These are phyloP conservation scores for Multifurca ochricompacta DNA, from an alignment of 768 basidiomycete species.

Conservation along the genomic window DNA sequence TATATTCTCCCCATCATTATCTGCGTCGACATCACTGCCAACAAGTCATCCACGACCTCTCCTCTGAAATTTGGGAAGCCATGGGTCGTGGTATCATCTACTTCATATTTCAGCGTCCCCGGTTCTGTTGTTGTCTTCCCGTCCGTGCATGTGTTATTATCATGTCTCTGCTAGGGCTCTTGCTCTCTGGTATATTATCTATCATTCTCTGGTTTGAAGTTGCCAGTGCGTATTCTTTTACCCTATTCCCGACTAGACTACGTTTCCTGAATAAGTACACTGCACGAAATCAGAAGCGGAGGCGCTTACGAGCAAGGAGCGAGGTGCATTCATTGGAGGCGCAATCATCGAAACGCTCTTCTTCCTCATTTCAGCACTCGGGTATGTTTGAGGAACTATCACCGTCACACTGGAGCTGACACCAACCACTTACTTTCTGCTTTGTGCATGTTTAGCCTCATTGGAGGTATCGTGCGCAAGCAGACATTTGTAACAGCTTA, in stretches of 20 bases:
- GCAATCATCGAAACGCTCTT: slow-evolving; percentile 49
- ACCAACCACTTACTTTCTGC: not conserved
- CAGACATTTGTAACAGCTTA: slow-evolving; percentile 52
- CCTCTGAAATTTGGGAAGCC: not conserved
- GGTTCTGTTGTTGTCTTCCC: slow-evolving; percentile 57
- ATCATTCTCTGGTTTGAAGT: slow-evolving; percentile 57
- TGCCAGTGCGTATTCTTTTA: slow-evolving; percentile 37
- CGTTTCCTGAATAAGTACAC: slow-evolving; percentile 23
- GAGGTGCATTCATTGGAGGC: slow-evolving; percentile 39
- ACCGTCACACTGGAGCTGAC: not conserved
- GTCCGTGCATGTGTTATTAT: slow-evolving; percentile 53
- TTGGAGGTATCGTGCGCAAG: slow-evolving; percentile 57
- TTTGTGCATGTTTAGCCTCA: slow-evolving; percentile 35
- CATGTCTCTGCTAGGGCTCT: slow-evolving; percentile 45
- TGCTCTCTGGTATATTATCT: slow-evolving; percentile 47
- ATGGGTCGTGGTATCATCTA: slow-evolving; percentile 16
- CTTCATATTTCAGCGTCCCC: slow-evolving; percentile 22
- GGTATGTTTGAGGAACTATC: slow-evolving; percentile 33
- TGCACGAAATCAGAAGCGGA: slow-evolving; percentile 20
- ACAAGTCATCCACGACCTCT: not conserved
- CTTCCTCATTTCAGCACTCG: slow-evolving; percentile 45
- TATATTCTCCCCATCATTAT: no score
- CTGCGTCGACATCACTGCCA: no score
- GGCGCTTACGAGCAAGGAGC: slow-evolving; percentile 26
- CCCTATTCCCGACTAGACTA: slow-evolving; percentile 25